Evolutionary conservation across 108 stramenopile species (phyloP), one percentile per base, ranked within the genome.

Genomic region (Mayamaea pseudoterrestris): DNA sequence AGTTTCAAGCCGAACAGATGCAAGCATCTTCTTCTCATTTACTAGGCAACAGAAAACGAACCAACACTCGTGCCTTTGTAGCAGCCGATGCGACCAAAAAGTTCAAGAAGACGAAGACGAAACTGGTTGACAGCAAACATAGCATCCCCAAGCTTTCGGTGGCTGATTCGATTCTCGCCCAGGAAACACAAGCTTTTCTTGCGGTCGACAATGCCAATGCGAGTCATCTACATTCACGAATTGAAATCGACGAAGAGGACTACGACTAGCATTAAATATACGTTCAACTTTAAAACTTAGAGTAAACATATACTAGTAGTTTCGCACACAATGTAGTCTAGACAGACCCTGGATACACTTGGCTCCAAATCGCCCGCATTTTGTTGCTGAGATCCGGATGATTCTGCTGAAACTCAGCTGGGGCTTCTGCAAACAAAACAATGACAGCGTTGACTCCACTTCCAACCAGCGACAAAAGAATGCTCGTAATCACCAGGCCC

Each of bases 391-490:
- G 66, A 41, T 86, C 74, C 20, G 93, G 93, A 36, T 94, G 69
- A 63, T 84, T 88, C 13, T 46, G 57, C 58, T 85, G 68, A 51
- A 94, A 76, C 24, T 86, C 83, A 17, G 69, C 81, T 17, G 88
- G 84, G 0, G 71, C 75, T 55, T 94, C 87, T 6, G 93, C 93
- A 52, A 90, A 94, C 61, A 84, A 75, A 3, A 94, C 93, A 65
- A 89, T 84, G 29, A 85, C 76, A 20, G 89, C 80, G 44, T 90
- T 84, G 18, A 89, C 90, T 11, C 71, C 90, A 53, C 74, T 72
- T 5, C 76, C 80, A 37, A 96, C 58, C 1, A 81, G 79, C 22
- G 68, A 63, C 48, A 85, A 35, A 50, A 90, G 44, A 32, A 92
- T 78, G 23, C 60, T 65, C 17, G 64, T 61, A 26, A 89, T 63